These are phyloP conservation scores for Coix lacrymajobi DNA, from an alignment of 176 grass and related monocot genomes.

Conservation along the genomic window DNA sequence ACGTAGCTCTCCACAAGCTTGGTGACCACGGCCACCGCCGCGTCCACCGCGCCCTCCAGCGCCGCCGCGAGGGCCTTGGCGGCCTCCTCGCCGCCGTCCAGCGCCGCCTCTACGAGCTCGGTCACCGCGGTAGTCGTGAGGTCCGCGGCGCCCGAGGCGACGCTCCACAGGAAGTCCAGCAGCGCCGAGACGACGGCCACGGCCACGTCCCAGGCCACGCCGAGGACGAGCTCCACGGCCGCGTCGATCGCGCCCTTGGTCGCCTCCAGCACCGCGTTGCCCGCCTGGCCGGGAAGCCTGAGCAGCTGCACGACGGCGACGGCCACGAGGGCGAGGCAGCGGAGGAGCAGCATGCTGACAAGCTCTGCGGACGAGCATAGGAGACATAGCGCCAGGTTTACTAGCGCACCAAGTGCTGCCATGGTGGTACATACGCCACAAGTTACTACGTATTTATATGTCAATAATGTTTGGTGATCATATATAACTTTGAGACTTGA, in stretches of 20 bases:
- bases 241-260: not conserved
- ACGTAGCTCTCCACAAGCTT: slow-evolving; percentile 30
- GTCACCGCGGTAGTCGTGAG: slow-evolving; percentile 6
- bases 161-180: slow-evolving; percentile 13
- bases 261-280: slow-evolving; percentile 16
- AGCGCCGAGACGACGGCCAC: slow-evolving; percentile 19
- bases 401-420: not conserved
- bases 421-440: not conserved
- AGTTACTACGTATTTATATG: not conserved
- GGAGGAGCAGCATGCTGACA: slow-evolving; percentile 14
- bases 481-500: not conserved
- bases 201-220: slow-evolving; percentile 4
- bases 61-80: not conserved
- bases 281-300: slow-evolving; percentile 30
- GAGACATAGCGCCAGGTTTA: slow-evolving; percentile 30
- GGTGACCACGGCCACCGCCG: not conserved
- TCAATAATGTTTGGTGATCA: not conserved
- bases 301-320: slow-evolving; percentile 32
- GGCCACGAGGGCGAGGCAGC: slow-evolving; percentile 19
- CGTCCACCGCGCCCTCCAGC: slow-evolving; percentile 31
- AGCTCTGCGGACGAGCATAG: slow-evolving; percentile 22
- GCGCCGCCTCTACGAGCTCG: slow-evolving; percentile 11
- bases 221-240: not conserved
- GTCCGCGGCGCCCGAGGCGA: not conserved
- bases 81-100: slow-evolving; percentile 29